phyloP scores from a whole-genome alignment of 2,329 filamentous ascomycete genomes.

The Fusarium paranaense region DNA sequence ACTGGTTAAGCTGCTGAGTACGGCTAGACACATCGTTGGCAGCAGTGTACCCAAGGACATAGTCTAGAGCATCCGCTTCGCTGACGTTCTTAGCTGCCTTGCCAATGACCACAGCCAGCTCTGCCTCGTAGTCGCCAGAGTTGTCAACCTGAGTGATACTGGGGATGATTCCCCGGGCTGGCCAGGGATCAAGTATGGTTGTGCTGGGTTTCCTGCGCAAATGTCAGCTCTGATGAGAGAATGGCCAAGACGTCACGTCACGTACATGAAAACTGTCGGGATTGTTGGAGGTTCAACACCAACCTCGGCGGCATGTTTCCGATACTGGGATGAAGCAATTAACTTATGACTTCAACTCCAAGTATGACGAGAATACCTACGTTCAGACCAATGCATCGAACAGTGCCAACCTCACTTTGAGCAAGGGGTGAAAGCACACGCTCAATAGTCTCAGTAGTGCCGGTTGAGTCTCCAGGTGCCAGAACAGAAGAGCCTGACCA shows the following conservation, averaged over 20 bases:
- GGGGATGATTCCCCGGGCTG: slow-evolving; percentile 62
- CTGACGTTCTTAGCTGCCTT: slow-evolving; percentile 63
- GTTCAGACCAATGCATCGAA: slow-evolving; percentile 70
- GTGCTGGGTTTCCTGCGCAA: slow-evolving; percentile 62
- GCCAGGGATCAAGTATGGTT: slow-evolving; percentile 65
- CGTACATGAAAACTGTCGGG: slow-evolving; percentile 66
- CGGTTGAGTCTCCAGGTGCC: slow-evolving; percentile 63
- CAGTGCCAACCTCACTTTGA: slow-evolving; percentile 60
- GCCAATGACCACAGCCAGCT: slow-evolving; percentile 68
- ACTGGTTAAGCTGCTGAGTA: slow-evolving; percentile 43
- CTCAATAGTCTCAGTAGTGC: slow-evolving; percentile 57
- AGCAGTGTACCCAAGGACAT: slow-evolving; percentile 73
- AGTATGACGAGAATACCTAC: slow-evolving; percentile 42
- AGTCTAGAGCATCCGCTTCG: slow-evolving; percentile 66
- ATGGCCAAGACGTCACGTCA: accelerated
- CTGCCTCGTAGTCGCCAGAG: slow-evolving; percentile 69
- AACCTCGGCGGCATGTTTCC: slow-evolving; percentile 59
- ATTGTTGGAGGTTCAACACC: slow-evolving; percentile 63
- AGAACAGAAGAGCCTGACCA: slow-evolving; percentile 71
- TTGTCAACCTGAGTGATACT: slow-evolving; percentile 61
- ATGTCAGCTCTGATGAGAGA: background rate
- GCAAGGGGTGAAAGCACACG: slow-evolving; percentile 59
- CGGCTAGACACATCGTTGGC: slow-evolving; percentile 70
- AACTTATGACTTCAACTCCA: background rate
- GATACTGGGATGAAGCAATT: slow-evolving; percentile 44